Conservation (phyloP, 345 rosid species). For the Bruguiera parviflora region DNA sequence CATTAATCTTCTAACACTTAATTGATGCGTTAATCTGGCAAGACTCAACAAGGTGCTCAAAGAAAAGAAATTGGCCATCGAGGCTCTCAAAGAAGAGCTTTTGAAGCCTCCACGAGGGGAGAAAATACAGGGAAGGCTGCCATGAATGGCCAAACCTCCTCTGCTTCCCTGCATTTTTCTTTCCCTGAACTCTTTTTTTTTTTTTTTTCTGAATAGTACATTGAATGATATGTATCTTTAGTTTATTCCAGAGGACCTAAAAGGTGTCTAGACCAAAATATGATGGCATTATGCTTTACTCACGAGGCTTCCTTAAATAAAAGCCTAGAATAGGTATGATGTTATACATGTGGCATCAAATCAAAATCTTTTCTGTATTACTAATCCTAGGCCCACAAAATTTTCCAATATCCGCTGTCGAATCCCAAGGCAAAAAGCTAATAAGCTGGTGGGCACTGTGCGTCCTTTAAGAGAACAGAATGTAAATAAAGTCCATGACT, state of each 20-base stretch:
- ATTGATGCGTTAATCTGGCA: too few species aligned
- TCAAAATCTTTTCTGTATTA: slow-evolving; percentile 26
- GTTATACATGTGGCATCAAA: slow-evolving; percentile 20
- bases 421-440: slow-evolving; percentile 33
- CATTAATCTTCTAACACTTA: too few species aligned
- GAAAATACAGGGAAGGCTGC: slow-evolving; percentile 24
- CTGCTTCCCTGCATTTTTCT: neutral
- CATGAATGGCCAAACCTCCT: slow-evolving; percentile 14
- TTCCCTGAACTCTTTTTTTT: neutral
- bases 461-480: slow-evolving; percentile 3
- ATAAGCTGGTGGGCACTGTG: slow-evolving; percentile 18
- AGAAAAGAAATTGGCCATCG: neutral
- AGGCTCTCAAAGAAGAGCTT: neutral
- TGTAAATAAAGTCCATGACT: slow-evolving; percentile 7
- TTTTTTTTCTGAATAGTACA: neutral
- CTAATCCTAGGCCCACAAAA: slow-evolving; percentile 17
- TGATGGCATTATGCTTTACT: neutral
- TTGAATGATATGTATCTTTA: slow-evolving; percentile 1
- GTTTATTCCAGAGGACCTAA: neutral
- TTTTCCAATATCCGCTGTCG: slow-evolving; percentile 26
- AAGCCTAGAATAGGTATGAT: neutral
- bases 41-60: neutral
- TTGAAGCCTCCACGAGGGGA: slow-evolving; percentile 7
- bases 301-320: neutral
- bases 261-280: neutral